Base-by-base conservation (phyloP, 2,329 filamentous ascomycete genomes). In the Fusarium foetens region DNA sequence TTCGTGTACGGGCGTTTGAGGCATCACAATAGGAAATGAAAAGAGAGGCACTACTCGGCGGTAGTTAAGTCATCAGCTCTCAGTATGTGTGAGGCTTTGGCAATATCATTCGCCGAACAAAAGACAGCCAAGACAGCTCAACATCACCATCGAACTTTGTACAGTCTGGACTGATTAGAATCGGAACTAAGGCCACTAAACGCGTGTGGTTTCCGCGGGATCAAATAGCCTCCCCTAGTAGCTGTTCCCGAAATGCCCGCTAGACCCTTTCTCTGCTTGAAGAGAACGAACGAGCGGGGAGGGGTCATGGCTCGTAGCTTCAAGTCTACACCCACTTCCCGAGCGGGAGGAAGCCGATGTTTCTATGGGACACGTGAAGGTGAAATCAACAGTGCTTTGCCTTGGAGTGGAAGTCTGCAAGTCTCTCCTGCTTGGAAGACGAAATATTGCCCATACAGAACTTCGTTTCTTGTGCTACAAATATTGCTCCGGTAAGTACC, bases 1-100 rank as follows among this genome's bases (percentile, higher is more conserved):
- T 12, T 25, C 16, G 6, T 25, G 6, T 25, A 11, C 4, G 4
- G 2, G 9, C 2, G 3, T 8, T 25, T 17, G 9, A 25, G 23
- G 6, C 4, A 12, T 11, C 31, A 8, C 23, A 27, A 5, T 12
- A 6, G 33, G 11, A 12, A 23, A 27, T 21, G 8, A 12, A 52
- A 33, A 11, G 49, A 52, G 23, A 36, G 23, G 3, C 19, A 12
- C 49, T 35, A 27, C 10, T 8, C 13, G n/a, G 29, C 19, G 25
- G 25, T 25, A 25, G 25, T 25, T 25, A 25, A 9, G 4, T 16
- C 33, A 8, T 7, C 19, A n/a, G 19, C 19, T 27, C 9, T 21
- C 23, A 21, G 7, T 36, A 16, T 5, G 2, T 12, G 6, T 16
- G 23, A n/a, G 6, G 3, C 4, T 4, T 27, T 52, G 9, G 5